phyloP scores from a whole-genome alignment of 2,329 filamentous ascomycete genomes.

The Botrytis pseudocinerea region DNA sequence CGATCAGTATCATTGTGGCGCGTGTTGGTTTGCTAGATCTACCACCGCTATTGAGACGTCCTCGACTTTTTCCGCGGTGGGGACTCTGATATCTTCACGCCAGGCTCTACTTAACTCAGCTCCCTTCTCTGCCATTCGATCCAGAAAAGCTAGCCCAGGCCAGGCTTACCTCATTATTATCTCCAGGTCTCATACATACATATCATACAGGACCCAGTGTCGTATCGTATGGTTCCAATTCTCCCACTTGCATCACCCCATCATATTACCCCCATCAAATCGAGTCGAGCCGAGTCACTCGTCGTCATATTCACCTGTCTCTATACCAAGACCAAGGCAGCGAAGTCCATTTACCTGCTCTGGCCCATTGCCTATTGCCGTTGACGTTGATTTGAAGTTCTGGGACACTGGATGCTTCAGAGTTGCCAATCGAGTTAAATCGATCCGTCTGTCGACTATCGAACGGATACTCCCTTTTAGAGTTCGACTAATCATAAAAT shows the following conservation, averaged over 20 bases:
- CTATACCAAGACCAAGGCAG: conserved; percentile 1
- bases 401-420: not conserved
- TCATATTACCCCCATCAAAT: not conserved
- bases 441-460: not conserved
- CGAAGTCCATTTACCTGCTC: not conserved
- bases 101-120: conserved; percentile 17
- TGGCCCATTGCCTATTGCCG: conserved; percentile 3
- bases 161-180: conserved; percentile 19
- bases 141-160: not conserved
- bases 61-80: conserved; percentile 1
- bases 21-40: conserved; percentile 12
- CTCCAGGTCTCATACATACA: conserved; percentile 16
- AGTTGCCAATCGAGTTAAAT: conserved; percentile 2
- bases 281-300: conserved; percentile 2
- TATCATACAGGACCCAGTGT: conserved; percentile 21
- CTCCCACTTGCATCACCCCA: conserved; percentile 13
- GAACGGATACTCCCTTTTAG: conserved; percentile 20
- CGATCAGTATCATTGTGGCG: conserved; percentile 17
- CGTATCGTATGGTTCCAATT: conserved; percentile 16
- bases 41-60: conserved; percentile 11
- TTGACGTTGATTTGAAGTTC: conserved; percentile 12
- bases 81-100: conserved; percentile 17
- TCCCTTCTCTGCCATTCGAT: not conserved
- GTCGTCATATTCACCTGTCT: conserved; percentile 8
- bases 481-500: conserved; percentile 18